Base-by-base conservation (phyloP, 495 filamentous ascomycete species). In the Penicillium robsamsonii region DNA sequence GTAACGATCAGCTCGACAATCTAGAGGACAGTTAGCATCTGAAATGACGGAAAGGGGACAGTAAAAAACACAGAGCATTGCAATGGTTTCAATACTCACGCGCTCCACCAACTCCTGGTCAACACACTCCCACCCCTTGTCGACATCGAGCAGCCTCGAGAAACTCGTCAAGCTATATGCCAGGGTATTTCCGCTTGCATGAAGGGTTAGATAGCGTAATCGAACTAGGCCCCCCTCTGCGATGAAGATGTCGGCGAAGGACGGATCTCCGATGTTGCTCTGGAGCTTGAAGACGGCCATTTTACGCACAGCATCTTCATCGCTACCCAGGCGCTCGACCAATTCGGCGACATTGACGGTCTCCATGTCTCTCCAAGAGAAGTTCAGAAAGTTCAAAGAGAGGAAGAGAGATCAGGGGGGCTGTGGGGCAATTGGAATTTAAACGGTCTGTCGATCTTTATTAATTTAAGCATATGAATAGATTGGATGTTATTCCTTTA, bases 231-330 rank as follows among this genome's bases (percentile, higher is more conserved):
- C 94, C 43, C 92, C 95, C 56, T 91, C 88, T 13, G 85, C 81
- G 22, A 97, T 96, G 76, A 97, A 99, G 54, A 93, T 81, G 69
- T 97, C 95, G 42, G 94, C 95, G 68, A 99, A 97, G 46, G 91
- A 90, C 4, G 94, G 94, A 69, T 99, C 95, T 64, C 90, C 91
- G 66, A 99, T 96, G 57, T 86, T 90, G 40, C 84, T 81, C 72
- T 99, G 94, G 38, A 99, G 84, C 73, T 96, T 96, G 82, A 99
- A 99, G 56, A 92, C 95, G 12, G 94, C 94, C 91, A 96, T 97
- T 78, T 99, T 99, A 62, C 94, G 90, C 53, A 91, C 89, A 31
- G 90, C 90, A 81, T 97, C 95, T 82, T 89, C 86, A 46, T 89
- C 85, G 65, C 84, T 86, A 31, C 84, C 82, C 49, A 91, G 76